Evolutionary conservation across 2,329 filamentous ascomycete genomes (phyloP), one percentile per base, ranked within the genome.

Genomic region (Epichloe gansuensis): DNA sequence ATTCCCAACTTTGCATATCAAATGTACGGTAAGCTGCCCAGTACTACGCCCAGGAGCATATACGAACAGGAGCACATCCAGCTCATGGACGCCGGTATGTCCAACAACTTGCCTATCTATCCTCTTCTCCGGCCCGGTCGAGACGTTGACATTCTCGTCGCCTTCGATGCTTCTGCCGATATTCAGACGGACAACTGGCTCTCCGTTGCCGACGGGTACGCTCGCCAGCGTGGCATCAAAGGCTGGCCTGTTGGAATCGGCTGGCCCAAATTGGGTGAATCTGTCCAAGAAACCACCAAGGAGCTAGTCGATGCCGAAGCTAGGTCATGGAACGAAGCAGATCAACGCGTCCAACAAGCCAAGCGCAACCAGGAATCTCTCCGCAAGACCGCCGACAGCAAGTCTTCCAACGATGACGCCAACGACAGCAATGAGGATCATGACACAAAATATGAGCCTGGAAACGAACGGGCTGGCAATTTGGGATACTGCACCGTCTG

Each of bases 11-110:
- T 86, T 63, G 84, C 84, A 0, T 82, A 89, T 55, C 87, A 86
- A 8, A 86, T 98, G 83, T 77, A 86, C 60, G 83, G 80, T 12
- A 76, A 80, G 55, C 74, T 98, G 6, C 86, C 89, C 0, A 69
- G 79, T 1, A 87, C 88, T 0, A 86, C 85, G n/a, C 90, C 93
- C 0, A 80, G 84, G 35, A 89, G 81, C 54, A 80, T 95, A 41
- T 83, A 87, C 61, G 74, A 80, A 17, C 77, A 76, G 13, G 75
- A 83, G 45, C 85, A 95, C 65, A 75, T 91, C 17, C 84, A 88
- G 58, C 76, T 91, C 15, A 97, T 96, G 91, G 93, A 98, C 67
- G 91, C 93, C 2, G 93, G 93, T 49, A 98, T 98, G 93, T 94
- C 88, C 58, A 97, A 98, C 66, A 98, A 98, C 63, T 75, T 98